These are phyloP conservation scores for Pyrenula massariospora DNA, from an alignment of 495 filamentous ascomycete genomes.

Conservation along the genomic window DNA sequence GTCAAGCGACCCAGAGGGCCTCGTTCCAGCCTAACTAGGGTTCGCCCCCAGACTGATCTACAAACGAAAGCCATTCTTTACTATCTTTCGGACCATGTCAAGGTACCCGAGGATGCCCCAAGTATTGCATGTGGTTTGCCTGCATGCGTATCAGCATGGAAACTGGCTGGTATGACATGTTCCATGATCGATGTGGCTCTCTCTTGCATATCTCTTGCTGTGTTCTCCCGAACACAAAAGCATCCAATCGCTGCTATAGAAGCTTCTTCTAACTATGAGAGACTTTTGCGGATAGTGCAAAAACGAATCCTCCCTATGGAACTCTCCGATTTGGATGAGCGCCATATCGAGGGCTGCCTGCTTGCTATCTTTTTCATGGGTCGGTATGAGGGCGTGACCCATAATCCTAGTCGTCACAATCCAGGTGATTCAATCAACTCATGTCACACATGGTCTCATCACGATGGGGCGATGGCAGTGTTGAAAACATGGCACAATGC, in stretches of 20 bases:
- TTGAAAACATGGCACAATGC: conserved; percentile 13
- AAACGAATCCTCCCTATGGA: conserved; percentile 3
- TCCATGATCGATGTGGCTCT: conserved; percentile 14
- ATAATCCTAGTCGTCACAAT: not conserved
- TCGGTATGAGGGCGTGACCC: conserved; percentile 12
- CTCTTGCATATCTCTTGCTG: conserved; percentile 12
- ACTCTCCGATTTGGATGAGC: not conserved
- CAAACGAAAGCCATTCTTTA: conserved; percentile 7
- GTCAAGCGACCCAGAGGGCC: conserved; percentile 19
- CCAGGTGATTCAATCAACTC: not conserved
- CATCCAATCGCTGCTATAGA: conserved; percentile 10
- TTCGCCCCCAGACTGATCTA: conserved; percentile 10
- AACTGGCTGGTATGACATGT: conserved; percentile 3
- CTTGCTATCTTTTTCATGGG: conserved; percentile 16
- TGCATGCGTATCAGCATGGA: conserved; percentile 1
- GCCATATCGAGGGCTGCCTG: conserved; percentile 13
- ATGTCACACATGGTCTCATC: conserved; percentile 7
- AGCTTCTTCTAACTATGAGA: conserved; percentile 10
- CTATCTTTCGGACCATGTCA: not conserved
- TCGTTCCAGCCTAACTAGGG: conserved; percentile 11
- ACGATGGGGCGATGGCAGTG: conserved; percentile 15
- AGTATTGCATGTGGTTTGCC: not conserved
- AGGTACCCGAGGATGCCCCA: not conserved
- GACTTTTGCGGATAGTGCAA: conserved; percentile 6
- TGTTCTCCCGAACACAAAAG: conserved; percentile 11